A percentile compares a stretch with the other conserved stretches of the same genome.
Conservation (phyloP, 108 stramenopile species). For the Aurantiochytrium sp. region DNA sequence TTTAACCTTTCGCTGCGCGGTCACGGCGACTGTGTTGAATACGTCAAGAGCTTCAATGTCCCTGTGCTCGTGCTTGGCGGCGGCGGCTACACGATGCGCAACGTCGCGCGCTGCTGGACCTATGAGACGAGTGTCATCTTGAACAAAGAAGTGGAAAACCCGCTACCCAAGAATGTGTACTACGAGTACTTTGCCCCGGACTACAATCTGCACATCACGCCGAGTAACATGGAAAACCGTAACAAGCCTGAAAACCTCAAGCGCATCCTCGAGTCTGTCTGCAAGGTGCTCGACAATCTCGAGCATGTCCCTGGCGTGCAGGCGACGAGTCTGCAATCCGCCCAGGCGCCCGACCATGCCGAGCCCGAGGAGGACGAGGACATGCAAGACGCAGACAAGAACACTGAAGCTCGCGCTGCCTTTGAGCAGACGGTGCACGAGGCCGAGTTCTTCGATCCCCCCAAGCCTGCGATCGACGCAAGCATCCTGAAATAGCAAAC, state of each 20-base stretch:
- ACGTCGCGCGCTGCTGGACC: conserved; percentile 97
- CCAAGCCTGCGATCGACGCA: neutral
- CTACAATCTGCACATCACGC: conserved; percentile 86
- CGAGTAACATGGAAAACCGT: conserved; percentile 92
- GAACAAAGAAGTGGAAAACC: conserved; percentile 32
- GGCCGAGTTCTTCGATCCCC: conserved; percentile 7
- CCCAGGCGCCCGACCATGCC: neutral
- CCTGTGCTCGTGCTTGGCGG: conserved; percentile 93
- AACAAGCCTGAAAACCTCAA: conserved; percentile 64
- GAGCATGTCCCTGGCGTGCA: neutral
- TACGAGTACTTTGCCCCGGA: conserved; percentile 98
- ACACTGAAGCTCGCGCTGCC: neutral
- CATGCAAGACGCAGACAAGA: neutral
- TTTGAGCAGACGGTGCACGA: neutral
- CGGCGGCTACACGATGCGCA: conserved; percentile 96
- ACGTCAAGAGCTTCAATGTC: conserved; percentile 71
- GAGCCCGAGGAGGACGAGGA: neutral
- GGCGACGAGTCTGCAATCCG: neutral
- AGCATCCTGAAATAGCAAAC: neutral
- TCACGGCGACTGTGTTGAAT: conserved; percentile 74
- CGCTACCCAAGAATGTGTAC: conserved; percentile 93
- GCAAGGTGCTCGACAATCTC: neutral
- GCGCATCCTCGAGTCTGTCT: neutral
- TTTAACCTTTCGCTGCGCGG: conserved; percentile 94
- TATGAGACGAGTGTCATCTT: conserved; percentile 89